Base-by-base conservation (phyloP, 768 basidiomycete genomes). In the Hydnomerulius pinastri region DNA sequence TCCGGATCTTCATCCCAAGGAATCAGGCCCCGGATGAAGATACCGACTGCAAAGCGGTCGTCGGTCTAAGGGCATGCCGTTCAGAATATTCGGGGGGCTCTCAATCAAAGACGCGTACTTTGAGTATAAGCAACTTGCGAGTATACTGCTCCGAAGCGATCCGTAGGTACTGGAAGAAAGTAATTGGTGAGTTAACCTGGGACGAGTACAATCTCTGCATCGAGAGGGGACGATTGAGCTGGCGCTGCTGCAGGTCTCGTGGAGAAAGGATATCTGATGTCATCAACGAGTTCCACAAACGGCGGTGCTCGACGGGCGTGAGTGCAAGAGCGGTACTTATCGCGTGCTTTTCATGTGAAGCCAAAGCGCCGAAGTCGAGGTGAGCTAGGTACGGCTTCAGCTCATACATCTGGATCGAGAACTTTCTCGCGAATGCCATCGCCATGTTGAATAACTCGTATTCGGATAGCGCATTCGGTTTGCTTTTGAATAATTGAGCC, bases 171-270 rank as follows among this genome's bases (percentile, higher is more conserved):
- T 81, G 77, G 56, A 85, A 87, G 56, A 86, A 87, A 0, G 81
- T 77, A 1, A 71, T 61, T 3, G 81, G 65, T 0, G 84, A 77
- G 45, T 80, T 77, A 18, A 65, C 61, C 12, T 64, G 71, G 0
- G 85, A 86, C 0, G 80, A 79, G 60, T 85, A 87, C 5, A 86
- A 64, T 7, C 80, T 75, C 48, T 86, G 84, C 36, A 86, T 68
- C 0, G 77, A 72, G 48, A 84, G 75, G 8, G 82, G 81, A 2
- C 73, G 75, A 32, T 74, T 66, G 9, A 87, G 70, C 5, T 76
- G 68, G 18, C 79, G 70, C 38, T 79, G 74, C 46, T 75, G 75
- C 11, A 87, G 62, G 56, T 86, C 83, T 21, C 69, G 60, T 4
- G 65, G 58, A 0, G 71, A 75, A 46, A 87, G 61, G 21, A 86